Evolutionary conservation across 371 early-diverging fungal species (phyloP).

Genomic region (Rhizoclosmatium hyalinum): DNA sequence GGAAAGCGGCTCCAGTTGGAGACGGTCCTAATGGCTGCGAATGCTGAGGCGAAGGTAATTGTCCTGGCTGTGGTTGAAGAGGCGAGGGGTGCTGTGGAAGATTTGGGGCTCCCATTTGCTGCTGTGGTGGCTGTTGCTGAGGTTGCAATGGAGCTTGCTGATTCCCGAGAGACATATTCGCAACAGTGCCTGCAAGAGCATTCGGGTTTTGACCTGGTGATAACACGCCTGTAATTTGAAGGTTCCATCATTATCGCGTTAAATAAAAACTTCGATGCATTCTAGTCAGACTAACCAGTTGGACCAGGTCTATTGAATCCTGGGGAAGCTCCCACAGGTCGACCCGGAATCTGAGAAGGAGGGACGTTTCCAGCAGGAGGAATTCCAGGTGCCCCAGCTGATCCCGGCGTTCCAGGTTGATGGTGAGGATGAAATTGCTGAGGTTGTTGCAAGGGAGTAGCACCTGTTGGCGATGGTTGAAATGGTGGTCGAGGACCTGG

Average conservation of each 20-base stretch:
- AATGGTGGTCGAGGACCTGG: not conserved
- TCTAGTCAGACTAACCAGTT: too few species aligned
- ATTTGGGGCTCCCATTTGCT: slow-evolving; percentile 10
- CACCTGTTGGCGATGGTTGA: not conserved
- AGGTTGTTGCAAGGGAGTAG: not conserved
- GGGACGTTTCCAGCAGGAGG: not conserved
- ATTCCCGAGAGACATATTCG: slow-evolving; percentile 4
- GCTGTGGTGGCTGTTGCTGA: slow-evolving; percentile 18
- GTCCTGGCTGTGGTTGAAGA: not conserved
- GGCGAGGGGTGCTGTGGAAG: not conserved
- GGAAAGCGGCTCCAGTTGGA: not conserved
- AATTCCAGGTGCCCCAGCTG: not conserved
- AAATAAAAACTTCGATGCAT: too few species aligned
- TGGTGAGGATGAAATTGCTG: not conserved
- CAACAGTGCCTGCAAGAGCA: not conserved
- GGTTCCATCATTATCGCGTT: too few species aligned
- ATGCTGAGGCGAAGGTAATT: not conserved
- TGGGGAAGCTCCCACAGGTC: not conserved
- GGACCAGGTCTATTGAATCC: not conserved
- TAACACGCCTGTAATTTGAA: not conserved
- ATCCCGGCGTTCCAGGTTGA: not conserved
- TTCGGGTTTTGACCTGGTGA: slow-evolving; percentile 13
- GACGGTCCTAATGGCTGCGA: not conserved
- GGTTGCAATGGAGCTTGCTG: not conserved
- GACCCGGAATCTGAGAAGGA: not conserved